A percentile compares a stretch with the other conserved stretches of the same genome.
Conservation (phyloP, 108 stramenopile species). For the Skeletonema grethae region DNA sequence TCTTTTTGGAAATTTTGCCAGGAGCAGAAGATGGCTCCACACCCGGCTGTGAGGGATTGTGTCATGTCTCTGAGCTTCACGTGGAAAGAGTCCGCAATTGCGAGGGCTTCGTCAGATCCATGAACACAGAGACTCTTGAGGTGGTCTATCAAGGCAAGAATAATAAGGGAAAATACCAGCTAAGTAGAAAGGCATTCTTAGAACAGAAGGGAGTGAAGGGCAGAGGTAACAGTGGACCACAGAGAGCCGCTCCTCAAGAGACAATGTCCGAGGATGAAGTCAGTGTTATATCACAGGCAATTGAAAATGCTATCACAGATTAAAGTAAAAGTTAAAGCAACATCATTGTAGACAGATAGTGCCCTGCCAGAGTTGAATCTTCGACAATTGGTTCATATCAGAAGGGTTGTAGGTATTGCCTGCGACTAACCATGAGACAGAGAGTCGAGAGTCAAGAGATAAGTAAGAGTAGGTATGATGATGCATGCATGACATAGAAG, state of each 20-base stretch:
- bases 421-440: too few species aligned
- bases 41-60: conserved; percentile 81
- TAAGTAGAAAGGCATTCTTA: conserved; percentile 74
- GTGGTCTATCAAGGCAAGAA: conserved; percentile 75
- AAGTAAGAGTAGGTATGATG: too few species aligned
- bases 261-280: conserved; percentile 77
- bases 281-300: conserved; percentile 76
- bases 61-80: conserved; percentile 86
- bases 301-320: conserved; percentile 57
- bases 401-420: too few species aligned
- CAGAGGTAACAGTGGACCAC: conserved; percentile 23
- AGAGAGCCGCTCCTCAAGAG: conserved; percentile 9
- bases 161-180: conserved; percentile 66
- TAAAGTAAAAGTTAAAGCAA: neutral
- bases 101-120: conserved; percentile 70
- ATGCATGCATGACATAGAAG: too few species aligned
- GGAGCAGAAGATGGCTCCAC: conserved; percentile 81
- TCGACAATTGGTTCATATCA: too few species aligned
- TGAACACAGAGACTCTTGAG: conserved; percentile 74
- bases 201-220: conserved; percentile 36
- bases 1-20: conserved; percentile 82
- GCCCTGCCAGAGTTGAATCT: too few species aligned
- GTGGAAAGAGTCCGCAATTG: conserved; percentile 77
- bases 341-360: neutral
- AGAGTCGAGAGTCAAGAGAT: too few species aligned